phyloP scores from a whole-genome alignment of 768 basidiomycete species.

The Lepiota venenata region DNA sequence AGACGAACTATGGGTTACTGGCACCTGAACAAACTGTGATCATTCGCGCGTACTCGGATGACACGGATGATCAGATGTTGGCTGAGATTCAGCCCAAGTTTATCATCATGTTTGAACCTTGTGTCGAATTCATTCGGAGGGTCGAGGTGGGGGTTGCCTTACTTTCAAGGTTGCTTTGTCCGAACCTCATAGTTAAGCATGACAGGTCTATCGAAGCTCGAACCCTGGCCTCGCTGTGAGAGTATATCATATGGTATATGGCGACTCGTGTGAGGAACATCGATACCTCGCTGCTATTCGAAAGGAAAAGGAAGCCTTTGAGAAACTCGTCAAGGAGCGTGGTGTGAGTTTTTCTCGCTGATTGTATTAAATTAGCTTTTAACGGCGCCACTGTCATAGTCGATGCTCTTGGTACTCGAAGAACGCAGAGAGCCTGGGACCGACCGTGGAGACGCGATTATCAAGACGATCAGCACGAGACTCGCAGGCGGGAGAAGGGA shows the following conservation, averaged over 20 bases:
- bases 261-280: slow-evolving; percentile 91
- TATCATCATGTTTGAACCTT: slow-evolving; percentile 95
- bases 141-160: slow-evolving; percentile 67
- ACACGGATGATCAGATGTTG: slow-evolving; percentile 87
- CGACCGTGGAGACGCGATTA: slow-evolving; percentile 50
- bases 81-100: slow-evolving; percentile 87
- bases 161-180: background rate
- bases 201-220: slow-evolving; percentile 80
- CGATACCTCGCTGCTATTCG: slow-evolving; percentile 88
- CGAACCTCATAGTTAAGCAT: background rate
- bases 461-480: slow-evolving; percentile 81
- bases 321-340: slow-evolving; percentile 87
- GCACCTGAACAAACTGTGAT: slow-evolving; percentile 77
- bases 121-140: slow-evolving; percentile 87
- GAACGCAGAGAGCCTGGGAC: slow-evolving; percentile 38
- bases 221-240: slow-evolving; percentile 81
- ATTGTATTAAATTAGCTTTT: background rate
- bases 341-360: slow-evolving; percentile 51
- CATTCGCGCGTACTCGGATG: slow-evolving; percentile 86
- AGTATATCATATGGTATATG: slow-evolving; percentile 94
- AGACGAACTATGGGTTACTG: slow-evolving; percentile 77
- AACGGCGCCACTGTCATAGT: slow-evolving; percentile 37
- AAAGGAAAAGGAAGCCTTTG: slow-evolving; percentile 92
- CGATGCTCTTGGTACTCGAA: slow-evolving; percentile 88
- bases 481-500: slow-evolving; percentile 83